Percentiles rank a stretch among this genome's conserved stretches.
These are phyloP conservation scores for Aquilaria agallochum DNA, from an alignment of 441 rosid species.

Conservation along the genomic window DNA sequence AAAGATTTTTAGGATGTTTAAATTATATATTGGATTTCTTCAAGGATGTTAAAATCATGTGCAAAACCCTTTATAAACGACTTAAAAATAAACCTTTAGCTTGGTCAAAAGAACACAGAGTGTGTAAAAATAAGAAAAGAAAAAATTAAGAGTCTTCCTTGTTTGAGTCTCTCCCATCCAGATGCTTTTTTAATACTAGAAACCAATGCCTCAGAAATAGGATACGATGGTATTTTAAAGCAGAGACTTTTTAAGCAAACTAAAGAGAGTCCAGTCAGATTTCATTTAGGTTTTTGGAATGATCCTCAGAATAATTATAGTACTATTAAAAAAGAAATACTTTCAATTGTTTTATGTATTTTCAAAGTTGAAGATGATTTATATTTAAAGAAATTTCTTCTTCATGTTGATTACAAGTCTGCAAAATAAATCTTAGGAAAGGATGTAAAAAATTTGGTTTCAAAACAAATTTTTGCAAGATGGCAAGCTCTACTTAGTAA, in stretches of 20 bases:
- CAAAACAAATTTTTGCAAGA: too few species aligned
- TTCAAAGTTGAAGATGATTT: not conserved
- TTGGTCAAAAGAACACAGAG: not conserved
- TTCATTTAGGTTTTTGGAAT: too few species aligned
- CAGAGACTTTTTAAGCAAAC: too few species aligned
- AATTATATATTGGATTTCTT: conserved; percentile 4
- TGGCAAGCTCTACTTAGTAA: too few species aligned
- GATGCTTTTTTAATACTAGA: not conserved
- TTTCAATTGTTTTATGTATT: not conserved
- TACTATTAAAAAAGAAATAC: too few species aligned
- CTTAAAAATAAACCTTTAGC: not conserved
- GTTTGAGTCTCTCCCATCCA: too few species aligned
- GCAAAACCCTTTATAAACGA: not conserved
- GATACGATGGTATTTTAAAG: not conserved
- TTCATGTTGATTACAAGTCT: not conserved
- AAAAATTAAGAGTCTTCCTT: too few species aligned
- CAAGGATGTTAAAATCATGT: not conserved
- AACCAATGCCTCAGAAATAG: not conserved
- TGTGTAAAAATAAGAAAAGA: too few species aligned
- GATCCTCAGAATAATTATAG: too few species aligned
- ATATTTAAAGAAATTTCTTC: not conserved
- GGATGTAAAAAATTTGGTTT: too few species aligned
- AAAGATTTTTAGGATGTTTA: not conserved
- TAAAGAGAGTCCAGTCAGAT: too few species aligned
- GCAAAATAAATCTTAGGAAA: too few species aligned